Percentiles rank a stretch among this genome's conserved stretches.
Conservation (phyloP, 495 filamentous ascomycete genomes). For the Wilcoxina mikolae region DNA sequence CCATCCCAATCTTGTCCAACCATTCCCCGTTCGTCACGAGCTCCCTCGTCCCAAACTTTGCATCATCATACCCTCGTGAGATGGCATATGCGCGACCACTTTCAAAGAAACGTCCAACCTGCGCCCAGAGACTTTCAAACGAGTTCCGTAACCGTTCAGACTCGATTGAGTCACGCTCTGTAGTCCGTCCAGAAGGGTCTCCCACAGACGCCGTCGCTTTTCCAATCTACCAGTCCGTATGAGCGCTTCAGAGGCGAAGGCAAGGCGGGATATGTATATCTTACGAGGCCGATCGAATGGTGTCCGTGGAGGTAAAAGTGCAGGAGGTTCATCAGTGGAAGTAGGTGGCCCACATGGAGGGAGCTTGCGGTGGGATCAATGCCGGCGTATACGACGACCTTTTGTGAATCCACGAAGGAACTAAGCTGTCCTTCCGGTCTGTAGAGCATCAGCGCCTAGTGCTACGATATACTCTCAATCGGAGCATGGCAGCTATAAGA, state of each 20-base stretch:
- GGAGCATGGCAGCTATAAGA: no score
- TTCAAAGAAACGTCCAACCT: conserved; percentile 61
- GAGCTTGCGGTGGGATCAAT: conserved; percentile 86
- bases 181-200: conserved; percentile 67
- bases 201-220: conserved; percentile 76
- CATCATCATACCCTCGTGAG: conserved; percentile 44
- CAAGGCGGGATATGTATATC: neutral
- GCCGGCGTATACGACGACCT: conserved; percentile 71
- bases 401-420: conserved; percentile 49
- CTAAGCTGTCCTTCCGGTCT: conserved; percentile 46
- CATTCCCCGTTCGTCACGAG: conserved; percentile 67
- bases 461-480: no score
- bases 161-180: conserved; percentile 46
- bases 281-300: conserved; percentile 51
- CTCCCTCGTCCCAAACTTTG: conserved; percentile 48
- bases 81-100: conserved; percentile 50
- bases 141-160: conserved; percentile 47
- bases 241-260: neutral
- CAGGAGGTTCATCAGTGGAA: conserved; percentile 85
- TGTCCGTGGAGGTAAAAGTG: conserved; percentile 86
- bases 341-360: conserved; percentile 79
- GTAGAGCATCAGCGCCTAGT: no score
- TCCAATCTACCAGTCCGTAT: conserved; percentile 42
- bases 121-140: conserved; percentile 60
- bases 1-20: conserved; percentile 52